Base-by-base conservation (phyloP, 805 yeast species). In the Candida boleticola region DNA sequence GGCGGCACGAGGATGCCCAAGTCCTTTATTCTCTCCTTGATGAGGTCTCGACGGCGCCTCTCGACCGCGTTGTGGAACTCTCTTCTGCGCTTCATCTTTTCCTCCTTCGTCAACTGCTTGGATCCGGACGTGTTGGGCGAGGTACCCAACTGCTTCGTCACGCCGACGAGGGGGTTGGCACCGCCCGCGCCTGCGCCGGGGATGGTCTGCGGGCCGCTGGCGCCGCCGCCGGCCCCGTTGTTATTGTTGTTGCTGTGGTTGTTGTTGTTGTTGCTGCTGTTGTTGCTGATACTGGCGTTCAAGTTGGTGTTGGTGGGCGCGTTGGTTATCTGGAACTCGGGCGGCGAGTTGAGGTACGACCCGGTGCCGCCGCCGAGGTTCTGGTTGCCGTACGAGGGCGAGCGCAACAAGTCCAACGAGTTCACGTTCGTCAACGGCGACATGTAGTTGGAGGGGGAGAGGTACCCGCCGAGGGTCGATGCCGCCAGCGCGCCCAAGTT, bases 11-110 rank as follows among this genome's bases (percentile, higher is more conserved):
- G 70, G 19, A 76, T 64, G 1, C 95, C 92, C 53, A 90, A 68
- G 52, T 88, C 96, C 57, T 85, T 84, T 47, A 90, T 89, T 53
- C 87, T 81, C 55, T 86, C 95, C 59, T 90, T 89, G 55, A 90
- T 90, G 52, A 88, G 72, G 60, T 92, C 98, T 48, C 98, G 74
- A 57, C 98, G 76, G 52, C 96, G 74, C 53, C 97, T 76, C 62
- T 90, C 98, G 3, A 90, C 97, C 1, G 96, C 96, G 58, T 90
- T 90, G 61, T 90, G 98, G 47, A 89, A 83, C 57, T 89, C 96
- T 45, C 96, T 69, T 48, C 96, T 75, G 48, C 96, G 74, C 46
- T 80, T 77, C 41, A 85, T 60, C 55, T 85, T 85, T 45, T 84
- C 89, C 40, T 85, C 95, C 54, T 79, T 80, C 3, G 76, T 62